Percentiles rank a stretch among this genome's conserved stretches.
phyloP scores from a whole-genome alignment of 495 filamentous ascomycete genomes.

The Neurospora tetrasperma region DNA sequence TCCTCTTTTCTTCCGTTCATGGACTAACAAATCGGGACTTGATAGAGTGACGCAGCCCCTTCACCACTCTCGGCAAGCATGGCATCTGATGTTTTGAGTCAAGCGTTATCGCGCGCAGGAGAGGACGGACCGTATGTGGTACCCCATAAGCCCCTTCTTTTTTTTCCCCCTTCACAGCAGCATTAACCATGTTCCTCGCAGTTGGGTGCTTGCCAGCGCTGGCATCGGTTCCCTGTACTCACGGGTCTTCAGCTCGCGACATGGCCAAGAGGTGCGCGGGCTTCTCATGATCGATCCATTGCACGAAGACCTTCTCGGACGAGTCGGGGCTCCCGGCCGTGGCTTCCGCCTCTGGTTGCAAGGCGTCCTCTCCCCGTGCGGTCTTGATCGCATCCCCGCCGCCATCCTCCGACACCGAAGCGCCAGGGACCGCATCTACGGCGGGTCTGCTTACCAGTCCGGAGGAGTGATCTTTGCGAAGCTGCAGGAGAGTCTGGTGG shows the following conservation, averaged over 20 bases:
- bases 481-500: conserved; percentile 86
- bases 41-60: conserved; percentile 71
- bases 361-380: conserved; percentile 76
- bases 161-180: background rate
- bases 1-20: background rate
- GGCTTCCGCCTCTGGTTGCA: conserved; percentile 81
- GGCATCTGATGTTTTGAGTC: conserved; percentile 73
- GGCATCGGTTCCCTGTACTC: conserved; percentile 78
- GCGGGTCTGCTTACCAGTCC: conserved; percentile 62
- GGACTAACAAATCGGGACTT: background rate
- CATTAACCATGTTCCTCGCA: background rate
- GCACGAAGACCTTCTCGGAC: conserved; percentile 71
- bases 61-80: conserved; percentile 88
- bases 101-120: conserved; percentile 68
- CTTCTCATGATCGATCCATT: conserved; percentile 78
- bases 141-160: background rate
- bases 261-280: conserved; percentile 59
- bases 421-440: conserved; percentile 76
- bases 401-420: conserved; percentile 70
- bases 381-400: conserved; percentile 64
- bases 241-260: conserved; percentile 77
- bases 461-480: conserved; percentile 79
- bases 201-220: conserved; percentile 54
- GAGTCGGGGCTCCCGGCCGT: conserved; percentile 52
- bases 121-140: conserved; percentile 56